Evolutionary conservation across 805 yeast genomes (phyloP).

Genomic region (Candida ipomoeae): DNA sequence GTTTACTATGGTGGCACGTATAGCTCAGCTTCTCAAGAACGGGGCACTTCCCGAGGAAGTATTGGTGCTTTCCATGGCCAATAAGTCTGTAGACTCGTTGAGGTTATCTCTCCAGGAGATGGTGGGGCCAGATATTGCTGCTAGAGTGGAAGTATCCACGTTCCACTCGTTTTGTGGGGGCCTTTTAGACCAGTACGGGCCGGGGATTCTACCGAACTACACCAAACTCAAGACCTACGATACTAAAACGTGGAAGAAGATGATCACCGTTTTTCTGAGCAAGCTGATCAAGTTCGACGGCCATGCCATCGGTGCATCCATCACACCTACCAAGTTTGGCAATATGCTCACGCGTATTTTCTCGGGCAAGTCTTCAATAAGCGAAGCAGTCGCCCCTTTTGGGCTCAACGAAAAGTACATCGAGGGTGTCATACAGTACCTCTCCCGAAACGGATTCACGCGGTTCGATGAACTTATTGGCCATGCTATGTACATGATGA

Average conservation of each 20-base stretch:
- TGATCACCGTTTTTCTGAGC: slow-evolving; percentile 32
- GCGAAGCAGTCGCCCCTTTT: slow-evolving; percentile 22
- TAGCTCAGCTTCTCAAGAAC: slow-evolving; percentile 42
- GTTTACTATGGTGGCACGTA: slow-evolving; percentile 50
- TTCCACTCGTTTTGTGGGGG: slow-evolving; percentile 64
- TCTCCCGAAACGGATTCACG: slow-evolving; percentile 31
- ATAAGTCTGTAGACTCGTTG: slow-evolving; percentile 57
- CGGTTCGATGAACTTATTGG: slow-evolving; percentile 35
- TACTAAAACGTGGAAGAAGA: slow-evolving; percentile 48
- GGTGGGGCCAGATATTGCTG: slow-evolving; percentile 47
- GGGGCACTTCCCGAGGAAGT: slow-evolving; percentile 49
- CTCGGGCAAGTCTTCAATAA: slow-evolving; percentile 19
- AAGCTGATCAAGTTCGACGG: slow-evolving; percentile 30
- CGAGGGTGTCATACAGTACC: slow-evolving; percentile 23
- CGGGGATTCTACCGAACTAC: slow-evolving; percentile 10
- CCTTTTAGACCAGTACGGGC: slow-evolving; percentile 38
- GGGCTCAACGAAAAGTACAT: slow-evolving; percentile 27
- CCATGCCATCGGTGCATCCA: slow-evolving; percentile 19
- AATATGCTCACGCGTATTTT: slow-evolving; percentile 22
- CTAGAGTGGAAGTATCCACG: slow-evolving; percentile 76
- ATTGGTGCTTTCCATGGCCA: slow-evolving; percentile 63
- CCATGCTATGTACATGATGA: slow-evolving; percentile 27
- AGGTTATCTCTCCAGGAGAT: slow-evolving; percentile 24
- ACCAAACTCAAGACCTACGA: slow-evolving; percentile 40
- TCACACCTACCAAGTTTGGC: slow-evolving; percentile 24